Conservation (phyloP, 108 stramenopile genomes). For the Cyclotella choctawhatcheeana region DNA sequence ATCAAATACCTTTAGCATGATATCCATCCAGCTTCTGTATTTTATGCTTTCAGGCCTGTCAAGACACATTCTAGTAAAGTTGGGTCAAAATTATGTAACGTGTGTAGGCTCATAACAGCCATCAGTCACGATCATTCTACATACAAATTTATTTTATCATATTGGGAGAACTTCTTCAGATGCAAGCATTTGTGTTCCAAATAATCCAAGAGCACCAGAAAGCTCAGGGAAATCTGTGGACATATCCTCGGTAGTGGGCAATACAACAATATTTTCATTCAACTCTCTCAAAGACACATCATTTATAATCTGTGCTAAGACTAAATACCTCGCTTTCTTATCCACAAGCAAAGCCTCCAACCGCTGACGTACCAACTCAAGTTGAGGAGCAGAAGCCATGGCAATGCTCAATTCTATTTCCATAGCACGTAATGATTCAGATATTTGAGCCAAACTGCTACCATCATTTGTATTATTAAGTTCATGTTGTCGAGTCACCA, state of each 20-base stretch:
- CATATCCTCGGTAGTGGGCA: conserved; percentile 21
- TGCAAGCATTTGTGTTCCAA: conserved; percentile 39
- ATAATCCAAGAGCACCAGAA: conserved; percentile 40
- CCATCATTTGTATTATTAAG: conserved; percentile 31
- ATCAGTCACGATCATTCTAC: too few species aligned
- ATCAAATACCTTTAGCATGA: too few species aligned
- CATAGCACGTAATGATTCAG: conserved; percentile 67
- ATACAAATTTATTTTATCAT: too few species aligned
- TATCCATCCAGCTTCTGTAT: too few species aligned
- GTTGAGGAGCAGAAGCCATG: conserved; percentile 59
- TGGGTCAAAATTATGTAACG: too few species aligned
- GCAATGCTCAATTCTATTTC: conserved; percentile 85
- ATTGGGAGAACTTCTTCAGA: conserved; percentile 45
- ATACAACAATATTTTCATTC: conserved; percentile 53
- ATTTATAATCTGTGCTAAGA: conserved; percentile 79
- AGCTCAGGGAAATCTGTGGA: conserved; percentile 40
- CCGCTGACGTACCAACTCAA: conserved; percentile 61
- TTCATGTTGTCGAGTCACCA: conserved; percentile 77
- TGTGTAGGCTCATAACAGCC: too few species aligned
- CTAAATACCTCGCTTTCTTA: conserved; percentile 63
- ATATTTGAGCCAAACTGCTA: conserved; percentile 48
- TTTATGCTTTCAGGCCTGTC: too few species aligned
- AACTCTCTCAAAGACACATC: conserved; percentile 86
- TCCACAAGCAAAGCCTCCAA: conserved; percentile 63
- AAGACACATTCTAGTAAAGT: too few species aligned